Conservation (phyloP, 306 rosid genomes). For the Pterocarpus santalinus region DNA sequence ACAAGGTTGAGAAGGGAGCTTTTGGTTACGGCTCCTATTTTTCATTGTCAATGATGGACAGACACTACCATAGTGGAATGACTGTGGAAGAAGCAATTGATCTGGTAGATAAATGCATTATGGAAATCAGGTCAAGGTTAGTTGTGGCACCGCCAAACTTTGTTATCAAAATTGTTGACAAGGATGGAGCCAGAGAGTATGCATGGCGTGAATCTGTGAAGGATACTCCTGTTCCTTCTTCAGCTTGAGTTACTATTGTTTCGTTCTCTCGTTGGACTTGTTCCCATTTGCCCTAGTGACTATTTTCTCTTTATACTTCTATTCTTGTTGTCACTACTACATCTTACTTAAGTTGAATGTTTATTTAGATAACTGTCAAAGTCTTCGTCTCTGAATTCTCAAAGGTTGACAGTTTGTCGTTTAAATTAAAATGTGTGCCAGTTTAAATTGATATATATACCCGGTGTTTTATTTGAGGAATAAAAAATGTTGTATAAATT, state of each 20-base stretch:
- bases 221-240: slow-evolving; percentile 51
- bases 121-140: slow-evolving; percentile 59
- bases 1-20: slow-evolving; percentile 98
- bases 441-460: not conserved
- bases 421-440: not conserved
- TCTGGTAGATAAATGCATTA: slow-evolving; percentile 81
- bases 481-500: not conserved
- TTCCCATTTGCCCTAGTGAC: slow-evolving; percentile 1
- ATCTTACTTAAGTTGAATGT: not conserved
- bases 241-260: slow-evolving; percentile 58
- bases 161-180: slow-evolving; percentile 86
- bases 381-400: slow-evolving; percentile 29
- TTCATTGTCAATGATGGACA: slow-evolving; percentile 90
- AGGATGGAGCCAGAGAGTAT: slow-evolving; percentile 88
- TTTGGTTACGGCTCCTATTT: slow-evolving; percentile 95
- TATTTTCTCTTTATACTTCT: not conserved
- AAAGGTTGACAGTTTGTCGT: not conserved
- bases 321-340: slow-evolving; percentile 19
- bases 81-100: slow-evolving; percentile 80
- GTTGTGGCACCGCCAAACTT: slow-evolving; percentile 73
- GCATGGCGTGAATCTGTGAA: slow-evolving; percentile 87
- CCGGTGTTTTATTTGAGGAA: not conserved
- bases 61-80: slow-evolving; percentile 84
- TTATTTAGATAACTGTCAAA: slow-evolving; percentile 32
- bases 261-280: slow-evolving; percentile 24